phyloP scores from a whole-genome alignment of 768 basidiomycete genomes.

The Hygrocybe punicea region DNA sequence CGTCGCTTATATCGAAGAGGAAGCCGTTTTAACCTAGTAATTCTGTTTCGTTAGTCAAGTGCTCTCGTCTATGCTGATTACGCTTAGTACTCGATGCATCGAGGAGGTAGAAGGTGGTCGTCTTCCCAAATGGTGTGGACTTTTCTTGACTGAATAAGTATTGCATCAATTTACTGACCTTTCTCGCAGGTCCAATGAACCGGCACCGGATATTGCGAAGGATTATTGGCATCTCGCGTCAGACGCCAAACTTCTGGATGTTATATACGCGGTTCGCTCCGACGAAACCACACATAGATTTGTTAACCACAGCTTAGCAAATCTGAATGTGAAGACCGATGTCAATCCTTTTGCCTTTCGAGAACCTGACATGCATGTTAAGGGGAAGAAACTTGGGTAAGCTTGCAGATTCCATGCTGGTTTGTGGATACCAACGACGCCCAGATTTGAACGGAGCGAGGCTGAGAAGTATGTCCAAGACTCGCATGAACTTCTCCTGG shows the following conservation, averaged over 20 bases:
- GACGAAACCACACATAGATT: constrained; percentile 94
- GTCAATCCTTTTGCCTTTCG: constrained; percentile 87
- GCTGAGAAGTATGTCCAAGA: constrained; percentile 61
- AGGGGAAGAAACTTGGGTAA: constrained; percentile 73
- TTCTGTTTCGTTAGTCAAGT: constrained; percentile 25
- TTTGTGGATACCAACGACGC: constrained; percentile 10
- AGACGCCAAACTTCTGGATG: constrained; percentile 78
- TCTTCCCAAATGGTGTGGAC: constrained; percentile 70
- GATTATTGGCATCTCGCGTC: constrained; percentile 87
- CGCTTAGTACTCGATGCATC: constrained; percentile 70
- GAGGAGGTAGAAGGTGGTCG: constrained; percentile 76
- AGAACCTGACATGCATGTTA: constrained; percentile 83
- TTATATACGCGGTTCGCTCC: constrained; percentile 87
- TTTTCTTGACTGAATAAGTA: not conserved
- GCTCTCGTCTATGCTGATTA: not conserved
- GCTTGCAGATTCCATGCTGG: constrained; percentile 19
- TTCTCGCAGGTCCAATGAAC: constrained; percentile 52
- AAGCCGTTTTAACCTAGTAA: constrained; percentile 89
- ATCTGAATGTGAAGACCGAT: constrained; percentile 70
- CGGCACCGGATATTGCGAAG: constrained; percentile 86
- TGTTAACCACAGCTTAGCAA: constrained; percentile 93
- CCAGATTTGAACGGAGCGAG: constrained; percentile 65
- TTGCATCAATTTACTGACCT: constrained; percentile 3
- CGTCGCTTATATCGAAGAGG: constrained; percentile 90
- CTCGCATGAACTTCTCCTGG: constrained; percentile 53